Evolutionary conservation across 2,329 filamentous ascomycete species (phyloP).

Genomic region (Chrysoporthe cubensis): DNA sequence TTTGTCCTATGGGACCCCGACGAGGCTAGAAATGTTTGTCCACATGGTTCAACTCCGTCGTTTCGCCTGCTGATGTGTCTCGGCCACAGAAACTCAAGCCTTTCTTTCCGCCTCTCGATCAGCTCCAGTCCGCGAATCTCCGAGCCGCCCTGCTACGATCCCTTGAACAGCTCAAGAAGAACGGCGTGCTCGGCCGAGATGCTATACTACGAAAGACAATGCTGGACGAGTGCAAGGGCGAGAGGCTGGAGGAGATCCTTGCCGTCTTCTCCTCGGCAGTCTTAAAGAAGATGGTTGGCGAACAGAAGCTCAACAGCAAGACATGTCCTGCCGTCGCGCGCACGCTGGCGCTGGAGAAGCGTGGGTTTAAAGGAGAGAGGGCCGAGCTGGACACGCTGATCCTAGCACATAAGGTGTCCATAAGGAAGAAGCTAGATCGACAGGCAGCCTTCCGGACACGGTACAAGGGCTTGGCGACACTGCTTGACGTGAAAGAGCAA

Average conservation of each 20-base stretch:
- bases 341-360: conserved; percentile 61
- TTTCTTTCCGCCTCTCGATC: conserved; percentile 89
- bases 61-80: conserved; percentile 14
- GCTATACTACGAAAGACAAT: conserved; percentile 87
- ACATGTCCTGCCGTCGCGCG: conserved; percentile 53
- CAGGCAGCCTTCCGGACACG: conserved; percentile 63
- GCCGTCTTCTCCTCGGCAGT: conserved; percentile 83
- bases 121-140: conserved; percentile 87
- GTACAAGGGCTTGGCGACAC: conserved; percentile 66
- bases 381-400: conserved; percentile 66
- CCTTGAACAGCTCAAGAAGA: conserved; percentile 87
- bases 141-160: conserved; percentile 80
- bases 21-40: conserved; percentile 70
- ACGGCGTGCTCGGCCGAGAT: conserved; percentile 78
- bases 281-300: conserved; percentile 67
- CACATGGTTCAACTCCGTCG: neutral
- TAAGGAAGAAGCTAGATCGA: conserved; percentile 61
- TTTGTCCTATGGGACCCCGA: conserved; percentile 83
- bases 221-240: conserved; percentile 94
- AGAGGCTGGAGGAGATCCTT: conserved; percentile 85
- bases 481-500: conserved; percentile 66
- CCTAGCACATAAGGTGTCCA: conserved; percentile 71
- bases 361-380: conserved; percentile 59
- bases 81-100: conserved; percentile 76
- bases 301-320: conserved; percentile 32